Base-by-base conservation (phyloP, 2,329 filamentous ascomycete genomes). In the Penicillium sp. region DNA sequence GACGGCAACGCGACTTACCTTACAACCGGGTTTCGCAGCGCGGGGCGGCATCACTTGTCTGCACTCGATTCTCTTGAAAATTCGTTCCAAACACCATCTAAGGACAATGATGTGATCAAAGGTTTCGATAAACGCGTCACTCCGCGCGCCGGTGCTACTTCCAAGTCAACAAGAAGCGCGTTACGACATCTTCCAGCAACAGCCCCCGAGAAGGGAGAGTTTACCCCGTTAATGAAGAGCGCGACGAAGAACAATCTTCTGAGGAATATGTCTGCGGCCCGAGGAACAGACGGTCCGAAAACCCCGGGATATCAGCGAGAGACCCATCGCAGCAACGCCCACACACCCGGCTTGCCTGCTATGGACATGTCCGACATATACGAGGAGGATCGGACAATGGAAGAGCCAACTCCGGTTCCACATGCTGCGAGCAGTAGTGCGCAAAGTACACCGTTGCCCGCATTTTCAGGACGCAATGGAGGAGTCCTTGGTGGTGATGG, bases 201-300 rank as follows among this genome's bases (percentile, higher is more conserved):
- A 62, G 81, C 78, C 17, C 70, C 74, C 6, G 68, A 69, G 13
- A 82, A 80, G 62, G 88, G 87, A 66, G 96, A 99, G 69, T 99
- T 99, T 74, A 99, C 94, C 0, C 94, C 96, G 0, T 80, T 99
- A 66, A 85, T 99, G 72, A 96, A 96, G 75, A 88, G 85, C 66
- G 70, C 82, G 79, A 81, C 93, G 81, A 79, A 91, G 80, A 83
- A 89, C 80, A 79, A 88, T 80, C 75, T 84, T 77, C 61, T 83
- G 72, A 75, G 76, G 65, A 72, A 78, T 72, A 64, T 85, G 83
- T 72, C 89, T 83, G 73, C 85, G 83, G 75, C 69, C 36, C 68
- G 89, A 86, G 74, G 81, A 75, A 67, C 69, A 56, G 80, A 81
- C 44, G 80, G 79, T 15, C 78, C 83, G 21, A 83, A 84, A 59